Base-by-base conservation (phyloP, 2,329 filamentous ascomycete genomes). In the Cyphellophora attinorum region DNA sequence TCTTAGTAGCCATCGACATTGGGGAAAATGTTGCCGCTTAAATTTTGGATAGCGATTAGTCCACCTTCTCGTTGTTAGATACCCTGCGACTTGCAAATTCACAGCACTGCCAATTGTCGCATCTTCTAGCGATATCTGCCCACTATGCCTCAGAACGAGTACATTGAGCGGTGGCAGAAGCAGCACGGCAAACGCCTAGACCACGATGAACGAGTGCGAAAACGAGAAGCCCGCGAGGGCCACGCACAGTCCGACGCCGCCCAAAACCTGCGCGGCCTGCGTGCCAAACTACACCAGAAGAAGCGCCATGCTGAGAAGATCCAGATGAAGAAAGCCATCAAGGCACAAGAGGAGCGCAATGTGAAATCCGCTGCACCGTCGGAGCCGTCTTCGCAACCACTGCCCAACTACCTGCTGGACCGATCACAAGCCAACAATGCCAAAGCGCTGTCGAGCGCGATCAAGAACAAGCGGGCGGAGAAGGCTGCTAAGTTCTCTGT, bases 231-330 rank as follows among this genome's bases (percentile, higher is more conserved):
- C 41, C 81, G 91, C 65, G 85, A 93, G 67, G 81, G 77, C 40
- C 89, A 98, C 71, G 79, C 88, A 64, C 76, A 76, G 37, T 91
- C 83, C 33, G 74, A 91, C 56, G 81, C 94, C 65, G 86, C 91
- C 15, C 89, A 96, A 70, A 94, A 91, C 61, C 72, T 95, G 54
- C 81, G 83, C 42, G 91, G 91, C 46, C 76, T 96, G 51, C 74
- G 85, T 44, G 91, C 91, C 50, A 98, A 98, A 72, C 69, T 93
- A 53, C 80, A 91, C 67, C 81, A 89, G 61, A 80, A 96, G 74
- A 85, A 88, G 70, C 77, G 91, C 16, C 84, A 86, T 67, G 82
- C 88, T 60, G 88, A 98, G 71, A 98, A 98, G 80, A 93, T 94
- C 58, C 85, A 93, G 73, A 88, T 94, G 81, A 82, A 81, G 64